Conservation (phyloP, 208 protist species). For the Trypanosomatidae sp. region DNA sequence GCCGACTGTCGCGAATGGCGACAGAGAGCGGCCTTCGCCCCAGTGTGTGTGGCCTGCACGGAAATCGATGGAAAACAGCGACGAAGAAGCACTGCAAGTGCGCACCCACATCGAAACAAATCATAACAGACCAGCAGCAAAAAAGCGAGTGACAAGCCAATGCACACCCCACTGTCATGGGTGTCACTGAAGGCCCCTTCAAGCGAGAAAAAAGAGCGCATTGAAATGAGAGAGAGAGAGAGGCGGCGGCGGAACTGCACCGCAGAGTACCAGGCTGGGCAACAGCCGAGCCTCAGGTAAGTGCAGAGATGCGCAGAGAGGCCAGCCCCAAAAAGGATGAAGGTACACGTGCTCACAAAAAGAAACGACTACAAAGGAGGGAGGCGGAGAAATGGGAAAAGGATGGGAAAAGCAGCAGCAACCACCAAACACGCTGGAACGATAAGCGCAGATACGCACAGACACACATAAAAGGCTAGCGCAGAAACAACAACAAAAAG, state of each 20-base stretch:
- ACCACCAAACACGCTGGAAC: neutral
- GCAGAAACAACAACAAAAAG: neutral
- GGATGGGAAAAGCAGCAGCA: neutral
- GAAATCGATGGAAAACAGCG: neutral
- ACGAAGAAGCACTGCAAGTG: neutral
- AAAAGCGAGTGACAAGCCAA: neutral
- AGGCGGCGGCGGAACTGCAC: neutral
- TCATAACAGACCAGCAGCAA: neutral
- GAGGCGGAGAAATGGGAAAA: neutral
- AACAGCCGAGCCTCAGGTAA: neutral
- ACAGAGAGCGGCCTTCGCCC: neutral
- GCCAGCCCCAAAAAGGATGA: neutral
- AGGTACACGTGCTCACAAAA: neutral
- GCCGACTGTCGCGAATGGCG: neutral
- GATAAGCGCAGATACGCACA: neutral
- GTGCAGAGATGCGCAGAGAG: neutral
- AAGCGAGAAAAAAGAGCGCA: neutral
- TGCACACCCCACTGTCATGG: neutral
- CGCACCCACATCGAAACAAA: neutral
- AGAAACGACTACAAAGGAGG: neutral
- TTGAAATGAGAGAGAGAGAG: neutral
- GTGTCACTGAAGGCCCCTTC: neutral
- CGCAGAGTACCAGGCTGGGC: neutral
- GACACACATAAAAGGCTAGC: neutral
- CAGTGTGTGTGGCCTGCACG: neutral